Base-by-base conservation (phyloP, 2,329 filamentous ascomycete genomes). In the Cytospora paraplurivora region DNA sequence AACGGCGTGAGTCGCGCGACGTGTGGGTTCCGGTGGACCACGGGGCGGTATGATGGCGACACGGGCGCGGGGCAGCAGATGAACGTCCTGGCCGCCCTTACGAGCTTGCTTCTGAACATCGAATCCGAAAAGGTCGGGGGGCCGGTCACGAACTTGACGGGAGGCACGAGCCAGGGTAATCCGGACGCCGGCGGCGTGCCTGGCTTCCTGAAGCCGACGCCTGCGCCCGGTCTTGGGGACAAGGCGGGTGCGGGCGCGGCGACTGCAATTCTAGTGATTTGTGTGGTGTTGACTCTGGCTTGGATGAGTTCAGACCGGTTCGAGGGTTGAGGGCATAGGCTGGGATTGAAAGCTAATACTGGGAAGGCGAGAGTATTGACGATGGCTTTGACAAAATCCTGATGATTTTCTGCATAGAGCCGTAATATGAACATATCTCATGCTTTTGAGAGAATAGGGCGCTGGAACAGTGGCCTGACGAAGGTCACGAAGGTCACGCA, bases 41-140 rank as follows among this genome's bases (percentile, higher is more conserved):
- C 69, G 3, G 76, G 73, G 0, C 70, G 68, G 2, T 82, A 77
- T 67, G 81, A 83, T 66, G 80, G 80, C n/a, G 77, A 76, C 64
- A 76, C 72, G 12, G 78, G 78, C 52, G 80, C 84, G 62, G 82
- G 83, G 13, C 80, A 85, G 71, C 75, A 84, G 71, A 81, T 85
- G 74, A 81, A 78, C 64, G 82, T 78, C 0, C 74, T 84, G 33
- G 79, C 79, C 27, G 76, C 83, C 8, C 75, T 86, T 56, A 77
- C 77, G 41, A 78, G 76, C 6, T 74, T 78, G 41, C 70, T 84
- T 32, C 69, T 82, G 19, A 69, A 73, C 17, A 66, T 73, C 32
- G 56, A 70, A 38, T 49, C 52, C 15, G n/a, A 55, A 1, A 49
- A 62, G 1, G 66, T 69, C 3, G 8, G 37, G 0, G 63, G 64